Percentiles rank a stretch among this genome's conserved stretches.
Evolutionary conservation across 768 basidiomycete genomes (phyloP).

Genomic region (Lentinula edodes): DNA sequence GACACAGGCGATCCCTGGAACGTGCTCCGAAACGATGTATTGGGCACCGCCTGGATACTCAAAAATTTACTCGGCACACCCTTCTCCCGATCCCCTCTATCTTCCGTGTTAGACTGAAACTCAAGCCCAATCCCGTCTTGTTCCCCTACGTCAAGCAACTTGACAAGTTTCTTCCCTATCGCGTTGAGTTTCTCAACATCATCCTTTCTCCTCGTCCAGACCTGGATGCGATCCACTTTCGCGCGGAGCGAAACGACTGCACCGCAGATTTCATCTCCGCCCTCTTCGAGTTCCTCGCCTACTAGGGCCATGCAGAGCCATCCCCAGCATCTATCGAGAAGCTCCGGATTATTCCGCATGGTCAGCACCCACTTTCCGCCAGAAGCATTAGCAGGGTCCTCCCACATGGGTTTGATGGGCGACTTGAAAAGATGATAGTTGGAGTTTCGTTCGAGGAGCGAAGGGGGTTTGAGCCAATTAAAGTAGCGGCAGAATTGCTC

Average conservation of each 20-base stretch:
- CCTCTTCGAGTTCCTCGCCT: slow-evolving; percentile 73
- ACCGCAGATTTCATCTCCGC: slow-evolving; percentile 71
- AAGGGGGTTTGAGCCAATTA: slow-evolving; percentile 92
- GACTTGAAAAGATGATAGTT: slow-evolving; percentile 96
- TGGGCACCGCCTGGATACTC: slow-evolving; percentile 66
- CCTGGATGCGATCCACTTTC: slow-evolving; percentile 85
- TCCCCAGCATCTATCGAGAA: slow-evolving; percentile 85
- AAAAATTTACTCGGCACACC: slow-evolving; percentile 80
- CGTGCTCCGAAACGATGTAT: slow-evolving; percentile 59
- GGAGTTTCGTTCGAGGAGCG: slow-evolving; percentile 80
- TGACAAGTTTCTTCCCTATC: slow-evolving; percentile 79
- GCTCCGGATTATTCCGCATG: slow-evolving; percentile 75
- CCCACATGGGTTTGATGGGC: slow-evolving; percentile 97
- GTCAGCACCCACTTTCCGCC: slow-evolving; percentile 96
- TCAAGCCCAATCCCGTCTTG: slow-evolving; percentile 82
- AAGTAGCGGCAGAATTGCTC: slow-evolving; percentile 88
- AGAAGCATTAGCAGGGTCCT: slow-evolving; percentile 85
- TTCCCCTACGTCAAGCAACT: slow-evolving; percentile 79
- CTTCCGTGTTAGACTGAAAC: slow-evolving; percentile 93
- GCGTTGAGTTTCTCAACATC: slow-evolving; percentile 81
- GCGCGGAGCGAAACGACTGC: slow-evolving; percentile 83
- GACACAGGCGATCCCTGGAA: slow-evolving; percentile 38
- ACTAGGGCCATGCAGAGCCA: slow-evolving; percentile 91
- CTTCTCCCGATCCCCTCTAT: slow-evolving; percentile 29
- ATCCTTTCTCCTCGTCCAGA: slow-evolving; percentile 82